Base-by-base conservation (phyloP, 73 alveolate species). In the Paramecium sexaurelia region DNA sequence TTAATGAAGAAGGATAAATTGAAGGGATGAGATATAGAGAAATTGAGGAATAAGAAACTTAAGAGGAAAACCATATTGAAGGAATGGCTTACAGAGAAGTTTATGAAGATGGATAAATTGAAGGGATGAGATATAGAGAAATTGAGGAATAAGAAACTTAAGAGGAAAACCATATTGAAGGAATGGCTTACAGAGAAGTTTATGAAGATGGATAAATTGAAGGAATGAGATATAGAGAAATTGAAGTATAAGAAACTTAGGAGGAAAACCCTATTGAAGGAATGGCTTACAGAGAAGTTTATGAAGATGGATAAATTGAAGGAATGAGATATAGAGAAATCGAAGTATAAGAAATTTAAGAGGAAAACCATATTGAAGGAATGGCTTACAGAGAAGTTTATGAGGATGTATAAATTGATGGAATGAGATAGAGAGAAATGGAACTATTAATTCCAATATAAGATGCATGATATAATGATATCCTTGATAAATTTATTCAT, bases 31-130 rank as follows among this genome's bases (percentile, higher is more conserved):
- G 56, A 43, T 43, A 43, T 6, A 43, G 56, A n/a, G 56, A 43
- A 13, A 10, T 43, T 11, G 56, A 43, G 15, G 56, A 43, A 0
- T 5, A 43, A 43, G 75, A 56, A 56, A 56, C 3, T 19, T 56
- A 20, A 2, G 5, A 56, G 20, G 75, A 56, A 19, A 56, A 56
- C 17, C 75, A 56, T 9, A 24, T 56, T 4, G 75, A 56, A 56
- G 75, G 75, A 3, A 56, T 56, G 75, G 75, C 75, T 56, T 56
- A 56, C 17, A 20, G 75, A 56, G 75, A 56, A 56, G 17, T 56
- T 6, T 19, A 55, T 7, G 75, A 56, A 0, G 75, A 56, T 56
- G 33, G 33, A 56, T 56, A 56, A 9, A 24, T 56, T 6, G 75
- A 56, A 56, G 75, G 75, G 0, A 56, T 56, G 75, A 56, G 75